Conservation (phyloP, 495 filamentous ascomycete species). For the Hypomontagnella submonticulosa region DNA sequence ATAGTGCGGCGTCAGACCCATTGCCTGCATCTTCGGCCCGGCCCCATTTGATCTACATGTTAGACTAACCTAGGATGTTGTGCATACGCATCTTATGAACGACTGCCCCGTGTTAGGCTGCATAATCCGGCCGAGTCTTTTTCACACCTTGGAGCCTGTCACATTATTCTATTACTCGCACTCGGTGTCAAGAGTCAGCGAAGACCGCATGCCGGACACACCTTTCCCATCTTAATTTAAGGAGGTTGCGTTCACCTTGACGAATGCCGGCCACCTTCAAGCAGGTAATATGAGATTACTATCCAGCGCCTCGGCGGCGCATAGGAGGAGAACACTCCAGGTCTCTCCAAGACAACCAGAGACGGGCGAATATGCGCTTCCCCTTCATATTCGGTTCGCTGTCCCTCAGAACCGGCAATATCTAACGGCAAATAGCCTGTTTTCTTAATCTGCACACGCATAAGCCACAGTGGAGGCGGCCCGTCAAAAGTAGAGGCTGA, state of each 20-base stretch:
- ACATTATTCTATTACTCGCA: background rate
- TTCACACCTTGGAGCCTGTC: slow-evolving; percentile 1
- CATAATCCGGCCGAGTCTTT: slow-evolving; percentile 23
- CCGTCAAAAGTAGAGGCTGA: slow-evolving; percentile 9
- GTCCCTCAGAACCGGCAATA: slow-evolving; percentile 35
- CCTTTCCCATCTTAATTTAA: slow-evolving; percentile 27
- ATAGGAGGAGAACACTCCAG: background rate
- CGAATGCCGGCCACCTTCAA: slow-evolving; percentile 34
- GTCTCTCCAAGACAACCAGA: slow-evolving; percentile 8
- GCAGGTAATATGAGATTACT: slow-evolving; percentile 34
- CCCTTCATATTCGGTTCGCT: slow-evolving; percentile 21
- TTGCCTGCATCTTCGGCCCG: slow-evolving; percentile 42
- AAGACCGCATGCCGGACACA: slow-evolving; percentile 20
- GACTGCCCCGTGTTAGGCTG: slow-evolving; percentile 20
- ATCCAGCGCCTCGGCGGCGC: slow-evolving; percentile 31
- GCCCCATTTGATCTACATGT: slow-evolving; percentile 37
- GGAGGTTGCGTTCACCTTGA: slow-evolving; percentile 31
- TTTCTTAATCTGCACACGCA: slow-evolving; percentile 33
- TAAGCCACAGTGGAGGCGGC: slow-evolving; percentile 35
- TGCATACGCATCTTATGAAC: slow-evolving; percentile 37
- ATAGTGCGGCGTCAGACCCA: slow-evolving; percentile 39
- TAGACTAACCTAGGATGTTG: slow-evolving; percentile 36
- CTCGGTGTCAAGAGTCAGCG: slow-evolving; percentile 7
- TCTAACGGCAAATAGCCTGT: slow-evolving; percentile 41
- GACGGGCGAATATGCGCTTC: slow-evolving; percentile 3